A percentile compares a stretch with the other conserved stretches of the same genome.
phyloP scores from a whole-genome alignment of 805 yeast genomes.

The Saitoella complicata region DNA sequence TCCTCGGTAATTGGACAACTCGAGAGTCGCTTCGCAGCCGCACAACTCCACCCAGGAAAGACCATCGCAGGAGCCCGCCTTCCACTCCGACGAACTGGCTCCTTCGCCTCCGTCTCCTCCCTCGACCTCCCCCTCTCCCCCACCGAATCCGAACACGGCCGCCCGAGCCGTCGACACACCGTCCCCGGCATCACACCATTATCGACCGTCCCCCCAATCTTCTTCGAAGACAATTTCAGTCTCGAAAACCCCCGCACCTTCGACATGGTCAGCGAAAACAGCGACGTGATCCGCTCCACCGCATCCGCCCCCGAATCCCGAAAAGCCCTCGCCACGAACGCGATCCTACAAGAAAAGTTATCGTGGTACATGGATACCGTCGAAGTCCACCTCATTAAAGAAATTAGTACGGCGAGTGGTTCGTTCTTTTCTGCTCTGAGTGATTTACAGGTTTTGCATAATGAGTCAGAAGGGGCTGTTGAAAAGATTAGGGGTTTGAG shows the following conservation, averaged over 20 bases:
- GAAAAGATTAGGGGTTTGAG: slow-evolving; percentile 32
- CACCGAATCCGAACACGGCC: too few species aligned
- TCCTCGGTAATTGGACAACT: too few species aligned
- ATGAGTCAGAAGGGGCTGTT: slow-evolving; percentile 37
- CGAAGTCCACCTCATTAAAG: slow-evolving; percentile 63
- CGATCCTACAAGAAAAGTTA: slow-evolving; percentile 55
- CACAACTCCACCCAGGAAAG: too few species aligned
- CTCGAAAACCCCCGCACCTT: slow-evolving; percentile 81
- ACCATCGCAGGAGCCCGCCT: too few species aligned
- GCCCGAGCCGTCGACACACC: too few species aligned
- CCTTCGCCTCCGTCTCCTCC: too few species aligned
- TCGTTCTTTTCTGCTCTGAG: slow-evolving; percentile 74
- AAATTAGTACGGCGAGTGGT: slow-evolving; percentile 69
- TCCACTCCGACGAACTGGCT: too few species aligned
- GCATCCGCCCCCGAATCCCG: slow-evolving; percentile 11
- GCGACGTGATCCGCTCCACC: slow-evolving; percentile 24
- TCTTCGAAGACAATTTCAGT: slow-evolving; percentile 49
- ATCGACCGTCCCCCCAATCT: slow-evolving; percentile 49
- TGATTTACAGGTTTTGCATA: slow-evolving; percentile 51
- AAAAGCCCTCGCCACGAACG: slow-evolving; percentile 33
- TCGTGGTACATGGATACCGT: slow-evolving; percentile 73
- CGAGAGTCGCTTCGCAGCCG: too few species aligned
- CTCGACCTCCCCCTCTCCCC: too few species aligned
- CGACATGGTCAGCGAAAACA: slow-evolving; percentile 50
- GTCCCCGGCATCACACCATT: slow-evolving; percentile 10